phyloP scores from a whole-genome alignment of 2,329 filamentous ascomycete genomes.

The Cylindrodendrum hubeiense region DNA sequence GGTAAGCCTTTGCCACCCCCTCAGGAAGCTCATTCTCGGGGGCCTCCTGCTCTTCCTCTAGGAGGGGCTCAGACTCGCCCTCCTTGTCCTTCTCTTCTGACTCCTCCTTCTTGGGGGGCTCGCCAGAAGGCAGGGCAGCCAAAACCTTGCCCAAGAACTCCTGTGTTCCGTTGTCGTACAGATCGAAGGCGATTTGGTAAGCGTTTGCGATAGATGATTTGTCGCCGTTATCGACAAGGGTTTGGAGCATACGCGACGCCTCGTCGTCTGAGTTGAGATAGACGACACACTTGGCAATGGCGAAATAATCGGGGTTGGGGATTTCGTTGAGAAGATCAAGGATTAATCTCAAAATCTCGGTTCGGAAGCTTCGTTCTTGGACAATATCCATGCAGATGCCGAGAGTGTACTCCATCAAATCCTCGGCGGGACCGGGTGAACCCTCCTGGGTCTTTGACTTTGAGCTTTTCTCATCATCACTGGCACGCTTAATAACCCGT shows the following conservation, averaged over 20 bases:
- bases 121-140: slow-evolving; percentile 76
- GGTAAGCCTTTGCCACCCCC: slow-evolving; percentile 68
- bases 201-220: slow-evolving; percentile 84
- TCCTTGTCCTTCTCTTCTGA: slow-evolving; percentile 59
- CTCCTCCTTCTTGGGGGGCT: slow-evolving; percentile 56
- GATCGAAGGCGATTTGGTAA: slow-evolving; percentile 97
- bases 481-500: slow-evolving; percentile 89
- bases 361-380: slow-evolving; percentile 88
- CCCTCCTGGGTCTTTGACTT: slow-evolving; percentile 66
- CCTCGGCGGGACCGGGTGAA: slow-evolving; percentile 77
- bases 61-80: slow-evolving; percentile 62
- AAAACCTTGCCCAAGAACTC: slow-evolving; percentile 95
- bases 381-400: slow-evolving; percentile 98
- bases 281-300: slow-evolving; percentile 97
- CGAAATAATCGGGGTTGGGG: slow-evolving; percentile 94
- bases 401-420: slow-evolving; percentile 96
- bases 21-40: slow-evolving; percentile 67
- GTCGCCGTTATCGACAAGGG: slow-evolving; percentile 84
- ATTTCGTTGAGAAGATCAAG: slow-evolving; percentile 96
- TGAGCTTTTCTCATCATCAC: slow-evolving; percentile 82
- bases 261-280: slow-evolving; percentile 94
- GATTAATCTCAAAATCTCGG: slow-evolving; percentile 88
- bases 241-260: slow-evolving; percentile 86
- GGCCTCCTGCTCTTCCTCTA: slow-evolving; percentile 63
- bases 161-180: slow-evolving; percentile 98